phyloP scores from a whole-genome alignment of 1,139 yeast species.

The Geotrichum europaeum region DNA sequence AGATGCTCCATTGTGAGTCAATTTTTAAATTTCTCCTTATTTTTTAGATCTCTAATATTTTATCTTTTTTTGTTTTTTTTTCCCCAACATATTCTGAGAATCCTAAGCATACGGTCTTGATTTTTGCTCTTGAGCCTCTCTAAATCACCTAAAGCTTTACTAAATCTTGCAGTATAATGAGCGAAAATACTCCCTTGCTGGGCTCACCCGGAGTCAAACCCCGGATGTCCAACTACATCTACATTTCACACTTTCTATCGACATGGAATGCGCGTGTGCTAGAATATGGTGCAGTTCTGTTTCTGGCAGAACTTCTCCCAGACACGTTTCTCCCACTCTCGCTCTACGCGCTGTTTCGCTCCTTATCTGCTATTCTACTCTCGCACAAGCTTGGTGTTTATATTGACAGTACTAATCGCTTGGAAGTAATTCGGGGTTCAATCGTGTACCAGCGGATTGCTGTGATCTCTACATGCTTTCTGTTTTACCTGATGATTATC shows the following conservation, averaged over 20 bases:
- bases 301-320: constrained; percentile 33
- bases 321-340: constrained; percentile 33
- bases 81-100: too few species aligned
- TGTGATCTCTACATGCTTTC: constrained; percentile 29
- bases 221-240: constrained; percentile 18
- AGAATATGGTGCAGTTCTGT: constrained; percentile 35
- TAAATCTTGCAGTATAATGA: constrained; percentile 36
- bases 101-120: too few species aligned
- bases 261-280: constrained; percentile 36
- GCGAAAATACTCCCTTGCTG: background rate
- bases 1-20: too few species aligned
- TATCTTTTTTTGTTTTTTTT: too few species aligned
- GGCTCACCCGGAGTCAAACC: background rate
- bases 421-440: constrained; percentile 31
- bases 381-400: constrained; percentile 29
- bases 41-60: too few species aligned
- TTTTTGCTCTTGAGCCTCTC: too few species aligned
- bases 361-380: constrained; percentile 30
- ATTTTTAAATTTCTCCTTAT: too few species aligned
- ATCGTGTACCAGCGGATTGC: constrained; percentile 34
- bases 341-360: constrained; percentile 31
- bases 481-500: constrained; percentile 20
- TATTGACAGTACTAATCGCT: constrained; percentile 29
- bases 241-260: constrained; percentile 33
- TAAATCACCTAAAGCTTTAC: background rate